Percentiles rank a stretch among this genome's conserved stretches.
These are phyloP conservation scores for Fraxinus anomala DNA, from an alignment of 257 asterid genomes.

Conservation along the genomic window DNA sequence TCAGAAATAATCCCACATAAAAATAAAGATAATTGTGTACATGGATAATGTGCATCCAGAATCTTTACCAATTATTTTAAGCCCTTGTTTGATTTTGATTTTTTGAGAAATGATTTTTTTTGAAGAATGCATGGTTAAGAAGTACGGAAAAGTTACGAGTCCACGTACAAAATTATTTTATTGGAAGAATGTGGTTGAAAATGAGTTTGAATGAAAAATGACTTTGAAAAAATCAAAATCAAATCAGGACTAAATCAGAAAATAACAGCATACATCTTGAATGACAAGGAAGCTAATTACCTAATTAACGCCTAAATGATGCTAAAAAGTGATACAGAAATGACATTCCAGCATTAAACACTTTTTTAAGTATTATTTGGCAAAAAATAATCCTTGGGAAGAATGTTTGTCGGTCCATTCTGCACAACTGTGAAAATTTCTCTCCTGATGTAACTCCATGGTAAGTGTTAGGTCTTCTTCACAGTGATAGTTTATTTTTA, in stretches of 20 bases:
- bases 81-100: too few species aligned
- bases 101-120: too few species aligned
- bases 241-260: background rate
- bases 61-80: background rate
- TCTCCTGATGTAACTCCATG: background rate
- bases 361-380: background rate
- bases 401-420: background rate
- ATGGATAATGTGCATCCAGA: constrained; percentile 2
- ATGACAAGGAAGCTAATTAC: background rate
- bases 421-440: background rate
- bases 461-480: background rate
- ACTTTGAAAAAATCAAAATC: too few species aligned
- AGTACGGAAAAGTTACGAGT: too few species aligned
- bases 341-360: background rate
- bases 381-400: background rate
- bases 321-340: background rate
- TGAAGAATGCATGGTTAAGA: too few species aligned
- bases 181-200: too few species aligned
- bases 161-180: too few species aligned
- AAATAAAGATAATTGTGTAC: background rate
- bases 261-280: background rate
- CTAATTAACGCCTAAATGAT: background rate
- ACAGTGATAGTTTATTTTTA: background rate
- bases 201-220: too few species aligned
- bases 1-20: too few species aligned